A percentile compares a stretch with the other conserved stretches of the same genome.
Conservation (phyloP, 2,329 filamentous ascomycete genomes). For the Chalara sp. region DNA sequence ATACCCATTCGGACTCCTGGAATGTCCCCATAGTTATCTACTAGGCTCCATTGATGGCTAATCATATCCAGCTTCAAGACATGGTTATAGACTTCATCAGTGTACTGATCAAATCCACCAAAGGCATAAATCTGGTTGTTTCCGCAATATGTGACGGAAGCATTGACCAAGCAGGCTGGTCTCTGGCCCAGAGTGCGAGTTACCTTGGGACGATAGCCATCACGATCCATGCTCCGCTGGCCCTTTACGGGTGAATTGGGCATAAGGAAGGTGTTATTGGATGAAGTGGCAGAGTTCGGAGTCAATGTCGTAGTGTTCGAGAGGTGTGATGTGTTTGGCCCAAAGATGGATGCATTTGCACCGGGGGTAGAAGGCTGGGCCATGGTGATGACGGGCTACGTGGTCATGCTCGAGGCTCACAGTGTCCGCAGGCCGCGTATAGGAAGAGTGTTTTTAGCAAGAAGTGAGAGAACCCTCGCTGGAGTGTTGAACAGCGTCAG, state of each 20-base stretch:
- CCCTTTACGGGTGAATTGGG: conserved; percentile 72
- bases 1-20: conserved; percentile 93
- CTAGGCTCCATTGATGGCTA: conserved; percentile 86
- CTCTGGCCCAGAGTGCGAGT: conserved; percentile 72
- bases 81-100: conserved; percentile 98
- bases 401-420: conserved; percentile 12
- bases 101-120: conserved; percentile 97
- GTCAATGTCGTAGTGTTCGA: conserved; percentile 24
- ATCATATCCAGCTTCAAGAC: conserved; percentile 82
- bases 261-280: conserved; percentile 83
- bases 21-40: conserved; percentile 98
- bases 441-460: too few relatives aligned
- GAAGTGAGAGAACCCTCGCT: too few relatives aligned
- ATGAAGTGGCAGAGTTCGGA: conserved; percentile 46
- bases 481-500: too few relatives aligned
- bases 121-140: conserved; percentile 98
- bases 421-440: too few relatives aligned
- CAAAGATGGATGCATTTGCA: conserved; percentile 40
- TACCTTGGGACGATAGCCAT: conserved; percentile 79
- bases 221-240: conserved; percentile 44
- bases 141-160: conserved; percentile 96
- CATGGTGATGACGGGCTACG: conserved; percentile 28
- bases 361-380: conserved; percentile 38
- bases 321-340: conserved; percentile 27
- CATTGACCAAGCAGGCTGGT: conserved; percentile 93